phyloP scores from a whole-genome alignment of 345 rosid genomes.

The Eucalyptus erythrocorys region DNA sequence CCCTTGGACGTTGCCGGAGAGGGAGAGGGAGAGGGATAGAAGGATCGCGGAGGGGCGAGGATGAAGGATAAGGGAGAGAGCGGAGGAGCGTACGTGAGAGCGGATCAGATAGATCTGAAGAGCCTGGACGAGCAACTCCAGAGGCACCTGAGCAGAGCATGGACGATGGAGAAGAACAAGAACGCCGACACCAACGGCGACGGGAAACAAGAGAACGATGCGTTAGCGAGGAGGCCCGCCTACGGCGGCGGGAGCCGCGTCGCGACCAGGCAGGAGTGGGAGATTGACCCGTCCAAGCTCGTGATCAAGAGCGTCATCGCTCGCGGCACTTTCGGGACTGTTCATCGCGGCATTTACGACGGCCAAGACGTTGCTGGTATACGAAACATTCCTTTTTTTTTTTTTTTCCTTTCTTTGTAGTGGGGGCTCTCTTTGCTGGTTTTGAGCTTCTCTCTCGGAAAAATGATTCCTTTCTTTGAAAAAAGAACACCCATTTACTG shows the following conservation, averaged over 20 bases:
- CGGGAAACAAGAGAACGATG: not conserved
- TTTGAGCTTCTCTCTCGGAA: not conserved
- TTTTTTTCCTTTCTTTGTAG: not conserved
- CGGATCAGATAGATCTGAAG: slow-evolving; percentile 96
- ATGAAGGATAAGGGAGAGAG: slow-evolving; percentile 48
- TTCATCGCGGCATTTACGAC: slow-evolving; percentile 91
- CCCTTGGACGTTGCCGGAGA: not conserved
- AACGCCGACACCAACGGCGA: not conserved
- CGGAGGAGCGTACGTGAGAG: slow-evolving; percentile 80
- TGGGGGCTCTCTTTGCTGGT: not conserved
- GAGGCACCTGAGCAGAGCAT: slow-evolving; percentile 73
- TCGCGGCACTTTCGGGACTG: slow-evolving; percentile 92
- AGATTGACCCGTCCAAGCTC: slow-evolving; percentile 96
- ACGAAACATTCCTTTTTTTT: not conserved
- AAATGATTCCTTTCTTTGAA: not conserved
- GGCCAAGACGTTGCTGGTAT: slow-evolving; percentile 94
- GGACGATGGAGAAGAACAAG: slow-evolving; percentile 83
- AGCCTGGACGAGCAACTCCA: slow-evolving; percentile 90
- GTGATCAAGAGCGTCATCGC: slow-evolving; percentile 69
- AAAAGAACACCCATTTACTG: not conserved
- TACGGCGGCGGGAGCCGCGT: not conserved
- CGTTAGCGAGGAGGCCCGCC: not conserved
- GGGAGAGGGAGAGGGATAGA: not conserved
- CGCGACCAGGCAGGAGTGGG: slow-evolving; percentile 75
- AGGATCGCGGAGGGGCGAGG: not conserved